A percentile compares a stretch with the other conserved stretches of the same genome.
These are phyloP conservation scores for Colletotrichum gigasporum DNA, from an alignment of 2,329 filamentous ascomycete genomes.

Conservation along the genomic window DNA sequence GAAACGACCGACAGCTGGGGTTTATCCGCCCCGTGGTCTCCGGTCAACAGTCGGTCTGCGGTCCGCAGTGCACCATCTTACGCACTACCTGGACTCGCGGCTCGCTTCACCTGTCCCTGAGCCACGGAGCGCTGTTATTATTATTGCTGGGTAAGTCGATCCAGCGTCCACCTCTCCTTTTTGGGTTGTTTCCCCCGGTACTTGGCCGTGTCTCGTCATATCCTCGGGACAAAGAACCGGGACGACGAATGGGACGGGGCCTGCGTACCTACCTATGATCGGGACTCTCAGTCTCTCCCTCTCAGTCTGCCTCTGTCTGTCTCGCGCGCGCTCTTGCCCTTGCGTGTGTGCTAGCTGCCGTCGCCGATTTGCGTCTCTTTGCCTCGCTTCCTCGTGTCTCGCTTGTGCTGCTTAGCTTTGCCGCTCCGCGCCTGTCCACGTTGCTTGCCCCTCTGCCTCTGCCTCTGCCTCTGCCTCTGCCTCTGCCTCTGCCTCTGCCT, in stretches of 20 bases:
- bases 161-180: constrained; percentile 7
- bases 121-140: background rate
- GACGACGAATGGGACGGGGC: background rate
- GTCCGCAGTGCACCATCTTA: too few species aligned
- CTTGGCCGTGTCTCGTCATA: constrained; percentile 26
- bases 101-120: background rate
- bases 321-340: background rate
- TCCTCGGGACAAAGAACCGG: constrained; percentile 25
- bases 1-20: too few species aligned
- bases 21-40: too few species aligned
- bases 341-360: constrained; percentile 12
- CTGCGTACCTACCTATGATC: background rate
- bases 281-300: too few species aligned
- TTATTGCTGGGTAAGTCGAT: constrained; percentile 2
- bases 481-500: too few species aligned
- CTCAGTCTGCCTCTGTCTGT: background rate
- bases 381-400: background rate
- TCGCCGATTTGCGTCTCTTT: background rate
- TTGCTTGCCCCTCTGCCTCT: too few species aligned
- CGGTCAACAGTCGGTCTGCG: too few species aligned
- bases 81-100: too few species aligned
- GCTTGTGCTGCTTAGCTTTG: too few species aligned
- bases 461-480: too few species aligned
- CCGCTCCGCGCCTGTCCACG: too few species aligned
- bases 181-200: constrained; percentile 14